Base-by-base conservation (phyloP, 1,284 basidiomycete genomes). In the Abortiporus biennis region DNA sequence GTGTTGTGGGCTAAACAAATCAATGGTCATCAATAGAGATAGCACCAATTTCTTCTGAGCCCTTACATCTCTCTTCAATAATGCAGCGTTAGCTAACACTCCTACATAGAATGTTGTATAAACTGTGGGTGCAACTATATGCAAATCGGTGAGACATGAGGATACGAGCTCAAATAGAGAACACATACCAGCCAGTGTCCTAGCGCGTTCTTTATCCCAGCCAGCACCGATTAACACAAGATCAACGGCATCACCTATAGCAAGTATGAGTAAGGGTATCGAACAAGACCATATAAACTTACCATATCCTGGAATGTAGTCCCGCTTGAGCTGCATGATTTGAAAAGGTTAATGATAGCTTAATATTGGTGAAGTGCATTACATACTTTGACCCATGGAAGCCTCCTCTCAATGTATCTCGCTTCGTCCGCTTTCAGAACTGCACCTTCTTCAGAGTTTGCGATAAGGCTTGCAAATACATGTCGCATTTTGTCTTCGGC, bases 91-190 rank as follows among this genome's bases (percentile, higher is more conserved):
- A 15, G 66, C 61, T n/a, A 78, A 46, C 0, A 62, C 72, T 6
- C 78, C 92, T 16, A 92, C 61, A 59, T 86, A 89, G 59, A 92
- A 91, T 0, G 80, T 90, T 0, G 87, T 92, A 42, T 77, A 78
- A 2, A 78, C 77, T 3, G 71, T 71, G 2, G 85, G 77, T n/a
- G 82, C 66, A 3, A 91, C 89, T 90, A 48, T 6, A 42, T 19
- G 5, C 22, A 5, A 13, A 9, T 16, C 12, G 17, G 16, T 24
- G 13, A 44, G 27, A 33, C 25, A 40, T 27, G 27, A 38, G 36
- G 40, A 21, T 38, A 0, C 29, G 33, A 23, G 42, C 2, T 21
- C 25, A 19, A 15, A 17, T 11, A 24, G 29, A n/a, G 15, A 13
- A 43, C 11, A 42, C 69, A 31, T 41, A 89, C 89, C 88, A 58